Percentiles rank a stretch among this genome's conserved stretches.
These are phyloP conservation scores for Tulasnella sp. DNA, from an alignment of 768 basidiomycete genomes.

Conservation along the genomic window DNA sequence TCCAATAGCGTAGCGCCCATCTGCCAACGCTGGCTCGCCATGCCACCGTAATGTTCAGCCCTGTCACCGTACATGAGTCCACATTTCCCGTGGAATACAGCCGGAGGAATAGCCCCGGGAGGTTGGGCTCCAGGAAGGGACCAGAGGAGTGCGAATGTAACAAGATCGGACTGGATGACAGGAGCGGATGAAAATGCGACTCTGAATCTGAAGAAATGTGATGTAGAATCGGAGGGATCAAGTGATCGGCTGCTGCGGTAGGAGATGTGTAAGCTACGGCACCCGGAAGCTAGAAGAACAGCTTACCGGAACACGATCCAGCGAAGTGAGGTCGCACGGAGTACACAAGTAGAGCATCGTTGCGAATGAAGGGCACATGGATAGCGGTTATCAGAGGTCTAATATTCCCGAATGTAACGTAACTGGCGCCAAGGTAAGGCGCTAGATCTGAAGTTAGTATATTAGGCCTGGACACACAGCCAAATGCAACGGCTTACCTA, in stretches of 20 bases:
- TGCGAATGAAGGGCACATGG: slow-evolving; percentile 44
- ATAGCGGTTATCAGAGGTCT: slow-evolving; percentile 34
- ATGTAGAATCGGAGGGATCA: slow-evolving; percentile 3
- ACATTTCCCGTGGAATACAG: slow-evolving; percentile 9
- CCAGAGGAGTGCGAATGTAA: slow-evolving; percentile 60
- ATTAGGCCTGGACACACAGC: slow-evolving; percentile 12
- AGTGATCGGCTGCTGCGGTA: neutral
- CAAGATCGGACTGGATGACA: slow-evolving; percentile 33
- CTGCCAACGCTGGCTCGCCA: slow-evolving; percentile 62
- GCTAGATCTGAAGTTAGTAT: neutral
- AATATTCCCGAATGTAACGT: neutral
- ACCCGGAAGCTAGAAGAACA: neutral
- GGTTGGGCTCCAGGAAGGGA: slow-evolving; percentile 41
- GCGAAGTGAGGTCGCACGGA: slow-evolving; percentile 32
- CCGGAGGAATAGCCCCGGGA: neutral
- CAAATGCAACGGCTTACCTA: slow-evolving; percentile 35
- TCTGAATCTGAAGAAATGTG: slow-evolving; percentile 6
- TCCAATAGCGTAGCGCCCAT: slow-evolving; percentile 63
- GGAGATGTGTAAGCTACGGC: neutral
- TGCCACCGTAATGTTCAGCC: slow-evolving; percentile 51
- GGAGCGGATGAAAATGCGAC: slow-evolving; percentile 32
- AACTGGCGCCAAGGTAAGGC: neutral
- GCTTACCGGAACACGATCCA: slow-evolving; percentile 27
- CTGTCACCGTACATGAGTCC: slow-evolving; percentile 40
- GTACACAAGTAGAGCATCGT: slow-evolving; percentile 58